Percentiles rank a stretch among this genome's conserved stretches.
These are phyloP conservation scores for Sphagnurus paluster DNA, from an alignment of 1,284 basidiomycete species.

Conservation along the genomic window DNA sequence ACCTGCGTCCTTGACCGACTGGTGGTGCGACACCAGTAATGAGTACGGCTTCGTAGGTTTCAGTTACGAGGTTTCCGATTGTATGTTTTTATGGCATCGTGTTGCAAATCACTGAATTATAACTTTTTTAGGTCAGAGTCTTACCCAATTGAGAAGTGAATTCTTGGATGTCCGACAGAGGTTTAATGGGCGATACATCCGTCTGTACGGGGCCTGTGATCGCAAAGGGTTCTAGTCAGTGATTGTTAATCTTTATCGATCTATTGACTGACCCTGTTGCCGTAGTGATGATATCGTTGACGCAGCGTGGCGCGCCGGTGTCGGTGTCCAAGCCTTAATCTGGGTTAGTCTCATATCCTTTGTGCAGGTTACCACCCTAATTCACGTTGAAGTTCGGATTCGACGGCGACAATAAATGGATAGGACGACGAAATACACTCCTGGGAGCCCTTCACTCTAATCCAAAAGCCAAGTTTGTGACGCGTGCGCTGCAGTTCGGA, in stretches of 20 bases:
- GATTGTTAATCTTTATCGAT: neutral
- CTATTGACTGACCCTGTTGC: neutral
- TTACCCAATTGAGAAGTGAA: constrained; percentile 49
- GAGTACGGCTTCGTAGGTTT: constrained; percentile 77
- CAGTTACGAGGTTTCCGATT: constrained; percentile 66
- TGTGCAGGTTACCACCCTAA: neutral
- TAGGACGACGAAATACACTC: constrained; percentile 51
- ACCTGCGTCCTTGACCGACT: constrained; percentile 48
- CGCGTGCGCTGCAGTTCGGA: constrained; percentile 70
- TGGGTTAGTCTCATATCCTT: constrained; percentile 50
- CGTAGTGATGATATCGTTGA: constrained; percentile 65
- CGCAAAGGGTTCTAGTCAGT: constrained; percentile 63
- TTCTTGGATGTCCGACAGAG: constrained; percentile 61
- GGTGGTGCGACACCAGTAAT: constrained; percentile 65
- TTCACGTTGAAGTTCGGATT: constrained; percentile 57
- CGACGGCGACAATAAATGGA: constrained; percentile 55
- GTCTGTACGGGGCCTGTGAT: constrained; percentile 71
- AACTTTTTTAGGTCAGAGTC: constrained; percentile 44
- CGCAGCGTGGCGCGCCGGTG: constrained; percentile 67
- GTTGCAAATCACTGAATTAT: neutral
- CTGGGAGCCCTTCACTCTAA: constrained; percentile 59
- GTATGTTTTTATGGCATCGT: constrained; percentile 33
- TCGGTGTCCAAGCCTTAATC: constrained; percentile 74
- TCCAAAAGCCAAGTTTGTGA: constrained; percentile 66
- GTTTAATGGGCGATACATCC: constrained; percentile 70